These are phyloP conservation scores for Cryptomeria japonica DNA, from an alignment of 75 land plant species.

Conservation along the genomic window DNA sequence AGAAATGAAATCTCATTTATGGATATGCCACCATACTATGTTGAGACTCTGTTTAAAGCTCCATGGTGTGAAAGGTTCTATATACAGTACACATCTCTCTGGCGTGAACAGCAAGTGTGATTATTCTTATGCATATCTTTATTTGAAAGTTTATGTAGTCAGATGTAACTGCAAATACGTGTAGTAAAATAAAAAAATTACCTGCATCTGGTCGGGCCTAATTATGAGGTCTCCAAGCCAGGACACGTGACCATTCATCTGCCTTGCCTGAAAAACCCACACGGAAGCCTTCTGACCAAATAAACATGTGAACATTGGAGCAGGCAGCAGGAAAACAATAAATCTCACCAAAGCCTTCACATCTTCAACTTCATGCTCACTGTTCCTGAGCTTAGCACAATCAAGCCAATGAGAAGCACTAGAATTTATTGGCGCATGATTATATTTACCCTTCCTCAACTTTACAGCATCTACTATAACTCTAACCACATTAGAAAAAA, in stretches of 20 bases:
- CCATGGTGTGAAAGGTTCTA: no score
- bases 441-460: not conserved
- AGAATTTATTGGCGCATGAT: not conserved
- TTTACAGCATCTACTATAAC: conserved; percentile 26
- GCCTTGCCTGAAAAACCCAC: conserved; percentile 39
- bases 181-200: not conserved
- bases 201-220: conserved; percentile 50
- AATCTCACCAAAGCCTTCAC: conserved; percentile 29
- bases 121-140: no score
- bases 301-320: conserved; percentile 31
- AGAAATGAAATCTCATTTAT: not conserved
- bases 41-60: no score
- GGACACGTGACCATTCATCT: conserved; percentile 28
- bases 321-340: conserved; percentile 30
- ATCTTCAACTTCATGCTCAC: conserved; percentile 31
- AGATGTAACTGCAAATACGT: not conserved
- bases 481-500: conserved; percentile 26
- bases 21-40: not conserved
- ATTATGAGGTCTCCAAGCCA: conserved; percentile 32
- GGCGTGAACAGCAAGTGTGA: not conserved
- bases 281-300: conserved; percentile 41
- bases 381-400: conserved; percentile 22
- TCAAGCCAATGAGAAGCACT: conserved; percentile 31
- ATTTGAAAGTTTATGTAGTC: not conserved
- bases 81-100: no score